phyloP scores from a whole-genome alignment of 352 stramenopile genomes.

The Aphanomyces euteiches region DNA sequence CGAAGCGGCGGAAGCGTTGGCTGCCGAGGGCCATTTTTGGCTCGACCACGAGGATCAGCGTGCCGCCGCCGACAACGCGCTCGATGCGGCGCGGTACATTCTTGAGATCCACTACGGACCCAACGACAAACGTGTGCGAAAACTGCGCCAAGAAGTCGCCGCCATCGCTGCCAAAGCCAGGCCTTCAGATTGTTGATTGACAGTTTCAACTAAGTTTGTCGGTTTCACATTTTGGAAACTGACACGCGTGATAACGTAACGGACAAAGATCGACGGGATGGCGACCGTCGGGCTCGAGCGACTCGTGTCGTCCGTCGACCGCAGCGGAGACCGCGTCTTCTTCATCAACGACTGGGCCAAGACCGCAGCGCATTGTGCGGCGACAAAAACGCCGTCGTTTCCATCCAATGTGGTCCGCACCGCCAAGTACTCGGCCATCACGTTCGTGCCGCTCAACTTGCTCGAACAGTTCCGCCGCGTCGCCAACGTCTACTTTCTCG shows the following conservation, averaged over 20 bases:
- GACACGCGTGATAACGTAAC: neutral
- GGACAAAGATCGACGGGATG: neutral
- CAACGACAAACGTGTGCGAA: constrained; percentile 21
- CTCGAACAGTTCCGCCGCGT: constrained; percentile 94
- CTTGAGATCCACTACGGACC: constrained; percentile 16
- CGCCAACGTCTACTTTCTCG: constrained; percentile 95
- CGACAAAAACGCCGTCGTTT: neutral
- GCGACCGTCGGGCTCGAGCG: constrained; percentile 6
- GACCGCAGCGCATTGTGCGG: neutral
- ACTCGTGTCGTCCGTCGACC: neutral
- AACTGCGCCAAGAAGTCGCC: constrained; percentile 14
- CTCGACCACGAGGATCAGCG: constrained; percentile 41
- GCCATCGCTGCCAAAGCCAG: constrained; percentile 3
- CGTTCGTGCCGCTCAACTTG: constrained; percentile 93
- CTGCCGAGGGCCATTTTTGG: constrained; percentile 42
- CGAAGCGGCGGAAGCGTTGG: constrained; percentile 46
- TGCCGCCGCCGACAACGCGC: constrained; percentile 28
- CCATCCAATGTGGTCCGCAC: constrained; percentile 61
- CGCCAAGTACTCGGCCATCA: constrained; percentile 93
- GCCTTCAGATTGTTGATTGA: neutral
- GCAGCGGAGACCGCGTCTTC: neutral
- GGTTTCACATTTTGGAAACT: neutral
- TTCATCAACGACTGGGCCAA: neutral
- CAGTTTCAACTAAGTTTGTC: neutral
- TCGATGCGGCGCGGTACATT: constrained; percentile 20